These are phyloP conservation scores for Barbatosphaeria neglecta DNA, from an alignment of 495 filamentous ascomycete genomes.

Conservation along the genomic window DNA sequence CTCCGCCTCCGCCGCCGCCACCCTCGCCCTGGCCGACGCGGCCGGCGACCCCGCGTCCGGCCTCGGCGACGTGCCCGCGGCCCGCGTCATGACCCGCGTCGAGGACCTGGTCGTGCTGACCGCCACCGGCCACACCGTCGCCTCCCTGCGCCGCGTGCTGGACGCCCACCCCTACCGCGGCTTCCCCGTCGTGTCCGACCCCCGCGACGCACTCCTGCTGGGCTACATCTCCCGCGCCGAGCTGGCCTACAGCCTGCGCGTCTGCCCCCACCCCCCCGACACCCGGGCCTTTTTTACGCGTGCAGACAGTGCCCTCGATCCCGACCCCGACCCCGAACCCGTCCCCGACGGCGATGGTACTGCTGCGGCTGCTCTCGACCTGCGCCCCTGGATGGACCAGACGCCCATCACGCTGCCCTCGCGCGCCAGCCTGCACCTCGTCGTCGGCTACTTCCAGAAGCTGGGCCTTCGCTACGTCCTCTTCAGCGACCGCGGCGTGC, in stretches of 20 bases:
- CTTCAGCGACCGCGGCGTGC: conserved; percentile 66
- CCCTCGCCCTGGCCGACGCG: too few species aligned
- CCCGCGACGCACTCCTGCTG: conserved; percentile 59
- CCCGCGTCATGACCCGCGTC: conserved; percentile 80
- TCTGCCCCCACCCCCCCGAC: conserved; percentile 40
- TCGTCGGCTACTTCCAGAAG: conserved; percentile 84
- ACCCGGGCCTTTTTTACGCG: conserved; percentile 76
- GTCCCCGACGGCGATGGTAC: too few species aligned
- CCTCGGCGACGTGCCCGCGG: conserved; percentile 73
- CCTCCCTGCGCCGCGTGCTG: conserved; percentile 57
- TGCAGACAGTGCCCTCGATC: too few species aligned
- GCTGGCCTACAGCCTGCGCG: conserved; percentile 65
- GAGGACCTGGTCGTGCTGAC: conserved; percentile 85
- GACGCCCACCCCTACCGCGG: conserved; percentile 69
- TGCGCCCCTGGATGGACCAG: conserved; percentile 96
- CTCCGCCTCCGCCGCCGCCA: too few species aligned
- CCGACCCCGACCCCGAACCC: too few species aligned
- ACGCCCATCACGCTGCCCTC: conserved; percentile 84
- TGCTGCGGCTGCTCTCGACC: too few species aligned
- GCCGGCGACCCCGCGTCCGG: too few species aligned
- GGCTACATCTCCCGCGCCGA: conserved; percentile 94
- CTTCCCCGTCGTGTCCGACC: conserved; percentile 79
- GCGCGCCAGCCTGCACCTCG: conserved; percentile 62
- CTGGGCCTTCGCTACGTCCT: conserved; percentile 84
- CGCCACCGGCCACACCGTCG: conserved; percentile 77